Percentiles rank a stretch among this genome's conserved stretches.
Conservation (phyloP, 352 stramenopile species). For the Pythium phragmitis region DNA sequence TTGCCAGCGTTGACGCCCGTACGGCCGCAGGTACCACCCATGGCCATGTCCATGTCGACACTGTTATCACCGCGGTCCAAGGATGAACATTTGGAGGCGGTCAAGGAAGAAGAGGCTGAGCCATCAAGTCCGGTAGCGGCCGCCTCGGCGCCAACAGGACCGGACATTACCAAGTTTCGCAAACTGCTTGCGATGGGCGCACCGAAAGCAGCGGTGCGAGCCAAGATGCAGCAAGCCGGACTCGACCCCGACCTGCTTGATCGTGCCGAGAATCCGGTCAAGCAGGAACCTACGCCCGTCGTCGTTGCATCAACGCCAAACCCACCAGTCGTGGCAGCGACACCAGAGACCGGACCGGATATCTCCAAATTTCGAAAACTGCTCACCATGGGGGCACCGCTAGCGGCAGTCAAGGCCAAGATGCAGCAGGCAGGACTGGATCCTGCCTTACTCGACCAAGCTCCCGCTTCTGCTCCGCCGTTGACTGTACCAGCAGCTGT, state of each 20-base stretch:
- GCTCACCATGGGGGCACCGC: conserved; percentile 77
- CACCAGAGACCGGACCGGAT: conserved; percentile 25
- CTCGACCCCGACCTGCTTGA: conserved; percentile 28
- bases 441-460: conserved; percentile 53
- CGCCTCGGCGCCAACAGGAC: neutral
- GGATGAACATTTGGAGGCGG: conserved; percentile 24
- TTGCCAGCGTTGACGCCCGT: conserved; percentile 19
- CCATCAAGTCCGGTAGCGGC: conserved; percentile 3
- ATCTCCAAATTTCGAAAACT: conserved; percentile 92
- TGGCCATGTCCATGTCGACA: conserved; percentile 11
- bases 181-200: conserved; percentile 31
- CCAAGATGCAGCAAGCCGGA: conserved; percentile 32
- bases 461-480: conserved; percentile 29
- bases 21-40: conserved; percentile 7
- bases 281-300: neutral
- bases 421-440: conserved; percentile 69
- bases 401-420: conserved; percentile 65
- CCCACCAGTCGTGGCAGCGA: neutral
- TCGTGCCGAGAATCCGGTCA: neutral
- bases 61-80: conserved; percentile 15
- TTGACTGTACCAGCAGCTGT: conserved; percentile 25
- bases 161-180: conserved; percentile 28
- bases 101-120: conserved; percentile 28
- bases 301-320: neutral
- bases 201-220: conserved; percentile 19